phyloP scores from a whole-genome alignment of 1,139 yeast species.

The Pneumocystis oryctolagi region DNA sequence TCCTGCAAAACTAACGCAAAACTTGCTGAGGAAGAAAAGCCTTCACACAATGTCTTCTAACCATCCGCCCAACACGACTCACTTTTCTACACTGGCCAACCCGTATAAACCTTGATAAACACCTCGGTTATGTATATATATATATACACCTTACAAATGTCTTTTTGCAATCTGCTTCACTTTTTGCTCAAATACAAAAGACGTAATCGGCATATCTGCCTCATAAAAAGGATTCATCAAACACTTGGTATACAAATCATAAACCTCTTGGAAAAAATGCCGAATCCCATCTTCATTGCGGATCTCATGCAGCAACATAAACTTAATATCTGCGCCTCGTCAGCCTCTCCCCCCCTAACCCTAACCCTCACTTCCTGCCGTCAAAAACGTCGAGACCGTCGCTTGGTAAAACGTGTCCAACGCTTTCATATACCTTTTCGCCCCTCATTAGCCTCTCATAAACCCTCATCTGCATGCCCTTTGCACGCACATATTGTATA shows the following conservation, averaged over 20 bases:
- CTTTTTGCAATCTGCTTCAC: slow-evolving; percentile 61
- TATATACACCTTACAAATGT: no score
- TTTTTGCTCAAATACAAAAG: slow-evolving; percentile 61
- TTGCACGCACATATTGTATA: not conserved
- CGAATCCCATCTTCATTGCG: slow-evolving; percentile 57
- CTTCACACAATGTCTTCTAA: not conserved
- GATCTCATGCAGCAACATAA: slow-evolving; percentile 60
- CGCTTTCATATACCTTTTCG: slow-evolving; percentile 44
- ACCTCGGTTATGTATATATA: no score
- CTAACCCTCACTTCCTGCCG: slow-evolving; percentile 47
- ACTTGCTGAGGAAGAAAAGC: not conserved
- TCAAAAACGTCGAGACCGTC: slow-evolving; percentile 63
- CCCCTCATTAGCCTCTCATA: no score
- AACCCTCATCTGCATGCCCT: not conserved
- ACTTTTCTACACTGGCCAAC: not conserved
- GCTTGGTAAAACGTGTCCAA: slow-evolving; percentile 79
- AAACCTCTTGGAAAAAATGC: slow-evolving; percentile 70
- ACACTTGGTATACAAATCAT: slow-evolving; percentile 77
- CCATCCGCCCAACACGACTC: not conserved
- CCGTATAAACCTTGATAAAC: not conserved
- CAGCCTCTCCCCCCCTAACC: no score
- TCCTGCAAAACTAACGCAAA: not conserved
- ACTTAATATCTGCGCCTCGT: slow-evolving; percentile 53
- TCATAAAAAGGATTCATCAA: slow-evolving; percentile 75
- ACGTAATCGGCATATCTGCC: slow-evolving; percentile 57